These are phyloP conservation scores for Spatholobus suberectus DNA, from an alignment of 306 rosid genomes.

Conservation along the genomic window DNA sequence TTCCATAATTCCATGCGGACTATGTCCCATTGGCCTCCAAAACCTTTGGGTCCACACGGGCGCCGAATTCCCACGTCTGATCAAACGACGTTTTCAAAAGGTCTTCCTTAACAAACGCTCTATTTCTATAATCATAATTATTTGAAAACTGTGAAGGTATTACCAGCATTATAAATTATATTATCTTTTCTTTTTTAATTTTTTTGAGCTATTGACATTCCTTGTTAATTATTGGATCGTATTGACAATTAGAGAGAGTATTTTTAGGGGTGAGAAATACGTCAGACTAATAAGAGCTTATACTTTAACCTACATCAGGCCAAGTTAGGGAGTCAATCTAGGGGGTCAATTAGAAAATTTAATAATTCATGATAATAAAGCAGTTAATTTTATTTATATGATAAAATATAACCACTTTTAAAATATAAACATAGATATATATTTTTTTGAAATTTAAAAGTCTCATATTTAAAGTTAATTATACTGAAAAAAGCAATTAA, in stretches of 20 bases:
- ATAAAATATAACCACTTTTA: not conserved
- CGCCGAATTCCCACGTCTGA: not conserved
- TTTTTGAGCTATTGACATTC: not conserved
- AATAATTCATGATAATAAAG: not conserved
- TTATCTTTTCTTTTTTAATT: not conserved
- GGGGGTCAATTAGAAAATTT: too few species aligned
- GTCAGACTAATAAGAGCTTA: too few species aligned
- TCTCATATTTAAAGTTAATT: not conserved
- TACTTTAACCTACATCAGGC: too few species aligned
- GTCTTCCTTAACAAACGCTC: constrained; percentile 22
- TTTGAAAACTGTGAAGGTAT: not conserved
- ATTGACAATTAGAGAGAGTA: too few species aligned
- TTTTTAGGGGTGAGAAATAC: too few species aligned
- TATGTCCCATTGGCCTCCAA: not conserved
- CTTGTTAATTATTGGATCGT: not conserved
- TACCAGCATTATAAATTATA: not conserved
- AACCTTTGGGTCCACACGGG: constrained; percentile 10
- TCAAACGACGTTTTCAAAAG: constrained; percentile 4
- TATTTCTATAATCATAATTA: not conserved
- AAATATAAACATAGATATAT: not conserved
- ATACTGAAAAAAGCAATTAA: not conserved
- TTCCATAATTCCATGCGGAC: not conserved
- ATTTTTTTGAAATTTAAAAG: not conserved
- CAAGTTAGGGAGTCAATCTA: too few species aligned
- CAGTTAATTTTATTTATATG: not conserved